A percentile compares a stretch with the other conserved stretches of the same genome.
phyloP scores from a whole-genome alignment of 768 basidiomycete genomes.

The Daedalea quercina region DNA sequence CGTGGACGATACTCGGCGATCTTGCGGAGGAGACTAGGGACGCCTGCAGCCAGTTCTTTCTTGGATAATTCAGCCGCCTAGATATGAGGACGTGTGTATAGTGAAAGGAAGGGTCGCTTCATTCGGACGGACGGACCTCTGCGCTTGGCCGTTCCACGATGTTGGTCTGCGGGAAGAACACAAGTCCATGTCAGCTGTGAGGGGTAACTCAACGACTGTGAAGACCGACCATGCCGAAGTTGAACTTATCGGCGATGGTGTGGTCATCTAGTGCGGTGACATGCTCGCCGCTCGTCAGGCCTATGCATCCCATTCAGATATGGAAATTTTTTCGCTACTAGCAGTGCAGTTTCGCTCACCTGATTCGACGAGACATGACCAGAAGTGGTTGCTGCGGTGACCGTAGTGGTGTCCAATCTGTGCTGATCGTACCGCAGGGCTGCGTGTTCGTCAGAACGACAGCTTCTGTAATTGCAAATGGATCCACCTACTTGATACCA shows the following conservation, averaged over 20 bases:
- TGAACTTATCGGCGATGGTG: conserved; percentile 50
- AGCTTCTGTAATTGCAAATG: not conserved
- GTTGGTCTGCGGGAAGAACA: conserved; percentile 49
- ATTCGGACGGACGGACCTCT: too few species aligned
- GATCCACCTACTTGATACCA: conserved; percentile 65
- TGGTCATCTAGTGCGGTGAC: conserved; percentile 60
- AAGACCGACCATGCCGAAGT: conserved; percentile 56
- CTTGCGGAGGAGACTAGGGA: conserved; percentile 55
- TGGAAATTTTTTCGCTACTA: not conserved
- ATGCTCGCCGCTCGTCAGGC: conserved; percentile 29
- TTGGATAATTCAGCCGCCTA: conserved; percentile 44
- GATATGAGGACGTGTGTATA: not conserved
- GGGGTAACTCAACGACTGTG: not conserved
- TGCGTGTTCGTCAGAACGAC: not conserved
- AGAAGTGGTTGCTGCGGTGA: conserved; percentile 78
- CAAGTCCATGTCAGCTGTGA: not conserved
- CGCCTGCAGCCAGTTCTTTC: conserved; percentile 45
- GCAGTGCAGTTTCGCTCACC: conserved; percentile 1
- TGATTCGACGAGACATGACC: conserved; percentile 67
- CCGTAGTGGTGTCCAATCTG: conserved; percentile 73
- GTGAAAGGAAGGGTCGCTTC: too few species aligned
- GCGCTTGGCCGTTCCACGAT: conserved; percentile 64
- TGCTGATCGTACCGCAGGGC: conserved; percentile 61
- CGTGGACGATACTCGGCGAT: conserved; percentile 49
- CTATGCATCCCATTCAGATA: not conserved